Evolutionary conservation across 2,329 filamentous ascomycete species (phyloP), one percentile per base, ranked within the genome.

Genomic region (Alternaria gansuensis): DNA sequence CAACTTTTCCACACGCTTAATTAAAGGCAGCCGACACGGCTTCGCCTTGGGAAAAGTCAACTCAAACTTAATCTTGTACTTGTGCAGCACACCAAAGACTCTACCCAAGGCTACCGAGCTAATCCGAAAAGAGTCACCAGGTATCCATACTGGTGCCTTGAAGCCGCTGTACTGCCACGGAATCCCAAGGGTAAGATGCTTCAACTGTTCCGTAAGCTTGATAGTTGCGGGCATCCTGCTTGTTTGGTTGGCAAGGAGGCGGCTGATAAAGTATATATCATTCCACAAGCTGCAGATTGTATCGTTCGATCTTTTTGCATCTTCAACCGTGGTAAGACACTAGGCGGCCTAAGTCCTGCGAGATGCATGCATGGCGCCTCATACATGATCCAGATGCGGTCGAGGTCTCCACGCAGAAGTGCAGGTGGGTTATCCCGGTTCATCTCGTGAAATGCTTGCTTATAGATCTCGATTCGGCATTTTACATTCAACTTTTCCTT

Each of bases 401-500:
- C n/a, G 17, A 17, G 17, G 17, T 17, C 17, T 17, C 8, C 3
- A 17, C 4, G n/a, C n/a, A 2, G 36, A 21, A 5, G 2, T 21
- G 21, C 5, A 39, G 36, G 36, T 21, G 21, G 7, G 17, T 21
- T 39, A 3, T n/a, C 36, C 17, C 13, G 24, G 17, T 46, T 33
- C 41, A 54, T 54, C 14, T 54, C 51, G 7, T 31, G 41, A 2
- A 54, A 54, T 4, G 51, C 41, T n/a, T 33, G n/a, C 33, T 39
- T 45, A 17, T 46, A 46, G 17, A 54, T 9, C n/a, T n/a, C 17
- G 2, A 54, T 28, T 10, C 51, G 41, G 5, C 44, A 23, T 11
- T 46, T 41, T 6, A 36, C 7, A 24, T n/a, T 41, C 29, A 33
- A 33, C 36, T 39, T 39, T 39, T 39, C 36, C 9, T 39, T 39